Conservation (phyloP, 495 filamentous ascomycete species). For the Podospora fimiseda region DNA sequence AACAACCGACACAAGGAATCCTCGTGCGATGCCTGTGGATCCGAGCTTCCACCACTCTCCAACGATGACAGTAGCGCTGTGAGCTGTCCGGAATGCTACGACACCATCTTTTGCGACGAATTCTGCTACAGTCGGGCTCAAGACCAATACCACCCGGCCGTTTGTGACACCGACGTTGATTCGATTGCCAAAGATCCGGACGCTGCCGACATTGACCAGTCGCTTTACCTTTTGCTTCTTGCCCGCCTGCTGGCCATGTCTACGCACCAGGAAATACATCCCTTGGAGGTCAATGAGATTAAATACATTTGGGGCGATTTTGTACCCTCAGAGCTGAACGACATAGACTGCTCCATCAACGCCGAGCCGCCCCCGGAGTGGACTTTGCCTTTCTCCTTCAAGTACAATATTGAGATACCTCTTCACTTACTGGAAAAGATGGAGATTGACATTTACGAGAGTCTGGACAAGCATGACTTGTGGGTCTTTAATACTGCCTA, state of each 20-base stretch:
- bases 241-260: constrained; percentile 80
- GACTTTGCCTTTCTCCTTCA: constrained; percentile 85
- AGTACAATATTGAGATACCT: constrained; percentile 72
- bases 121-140: constrained; percentile 67
- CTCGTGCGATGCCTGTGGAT: constrained; percentile 80
- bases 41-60: constrained; percentile 62
- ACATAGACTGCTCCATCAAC: constrained; percentile 42
- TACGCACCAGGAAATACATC: constrained; percentile 71
- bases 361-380: constrained; percentile 50
- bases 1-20: constrained; percentile 74
- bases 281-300: constrained; percentile 73
- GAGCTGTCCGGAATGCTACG: constrained; percentile 67
- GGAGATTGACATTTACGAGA: constrained; percentile 76
- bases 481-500: constrained; percentile 94
- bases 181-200: constrained; percentile 73
- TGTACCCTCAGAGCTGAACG: constrained; percentile 41
- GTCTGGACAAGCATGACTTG: constrained; percentile 60
- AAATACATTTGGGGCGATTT: constrained; percentile 94
- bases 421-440: constrained; percentile 85
- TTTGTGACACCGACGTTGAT: constrained; percentile 80
- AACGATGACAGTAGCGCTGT: constrained; percentile 40
- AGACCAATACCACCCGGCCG: constrained; percentile 69
- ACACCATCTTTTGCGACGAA: constrained; percentile 80
- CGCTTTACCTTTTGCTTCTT: constrained; percentile 73
- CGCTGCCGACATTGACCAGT: constrained; percentile 61